Base-by-base conservation (phyloP, 257 asterid genomes). In the Leonotis leonurus region DNA sequence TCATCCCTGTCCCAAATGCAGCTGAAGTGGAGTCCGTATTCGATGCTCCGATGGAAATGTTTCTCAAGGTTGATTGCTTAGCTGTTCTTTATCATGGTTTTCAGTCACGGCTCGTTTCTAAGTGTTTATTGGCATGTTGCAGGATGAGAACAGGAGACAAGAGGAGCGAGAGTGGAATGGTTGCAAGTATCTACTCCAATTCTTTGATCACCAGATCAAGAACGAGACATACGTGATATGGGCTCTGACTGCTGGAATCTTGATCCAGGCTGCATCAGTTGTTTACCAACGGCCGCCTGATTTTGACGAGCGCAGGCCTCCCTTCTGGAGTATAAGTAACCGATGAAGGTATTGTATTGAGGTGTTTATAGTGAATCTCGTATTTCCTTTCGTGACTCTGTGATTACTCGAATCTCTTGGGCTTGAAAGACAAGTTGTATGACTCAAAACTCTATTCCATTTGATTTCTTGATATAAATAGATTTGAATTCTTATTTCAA, bases 211-310 rank as follows among this genome's bases (percentile, higher is more conserved):
- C 49, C 65, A 56, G 52, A 44, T 64, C n/a, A 79, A 62, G 45
- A 67, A 76, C 24, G 69, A 69, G 33, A 73, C 58, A 5, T 82
- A 80, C 29, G 78, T 82, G 2, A 83, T 90, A 60, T 87, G 93
- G 96, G 97, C 94, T 66, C 57, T 88, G 16, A 85, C 98, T 50
- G 96, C 98, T 71, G 96, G 80, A 27, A 78, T 90, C 68, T 74
- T 90, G 29, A 88, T 90, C 45, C 63, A 74, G 63, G 62, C 74
- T 44, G 95, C 96, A 44, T 83, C 90, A 43, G 20, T 83, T 40
- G 90, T 83, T 16, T 90, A 81, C 70, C 78, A 83, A 58, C 68
- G 75, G 0, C 56, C 68, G 8, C 93, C 96, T 17, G 80, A 62
- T 13, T 87, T 85, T 71, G 78, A 80, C 40, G 90, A 83, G 68